Percentiles rank a stretch among this genome's conserved stretches.
These are phyloP conservation scores for Ustilago nuda DNA, from an alignment of 1,284 basidiomycete genomes.

Conservation along the genomic window DNA sequence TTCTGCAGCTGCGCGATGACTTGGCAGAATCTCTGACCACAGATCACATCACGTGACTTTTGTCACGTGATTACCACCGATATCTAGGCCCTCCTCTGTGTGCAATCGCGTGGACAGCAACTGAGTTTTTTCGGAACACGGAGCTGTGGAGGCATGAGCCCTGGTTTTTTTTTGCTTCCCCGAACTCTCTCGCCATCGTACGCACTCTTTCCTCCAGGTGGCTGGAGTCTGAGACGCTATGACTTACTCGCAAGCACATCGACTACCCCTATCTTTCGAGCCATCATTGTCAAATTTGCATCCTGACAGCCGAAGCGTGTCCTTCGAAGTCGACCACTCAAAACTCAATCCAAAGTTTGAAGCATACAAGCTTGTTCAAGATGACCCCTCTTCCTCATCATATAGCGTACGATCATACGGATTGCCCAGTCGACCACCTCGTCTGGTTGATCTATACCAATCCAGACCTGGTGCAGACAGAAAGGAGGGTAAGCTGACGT, in stretches of 20 bases:
- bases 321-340: conserved; percentile 25
- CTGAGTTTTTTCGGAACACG: conserved; percentile 1
- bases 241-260: conserved; percentile 40
- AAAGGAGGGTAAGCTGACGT: conserved; percentile 16
- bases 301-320: neutral
- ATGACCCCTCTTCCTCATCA: conserved; percentile 8
- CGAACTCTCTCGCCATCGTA: neutral
- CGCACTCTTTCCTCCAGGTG: neutral
- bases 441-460: conserved; percentile 32
- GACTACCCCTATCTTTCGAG: conserved; percentile 12
- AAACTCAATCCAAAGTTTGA: conserved; percentile 46
- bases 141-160: conserved; percentile 21
- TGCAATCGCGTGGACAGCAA: neutral
- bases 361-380: conserved; percentile 50
- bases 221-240: conserved; percentile 9
- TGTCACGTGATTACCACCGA: too few relatives aligned
- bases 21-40: too few relatives aligned
- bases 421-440: conserved; percentile 28
- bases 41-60: too few relatives aligned
- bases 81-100: neutral
- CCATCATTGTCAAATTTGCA: neutral
- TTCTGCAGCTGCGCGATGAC: too few relatives aligned
- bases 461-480: neutral
- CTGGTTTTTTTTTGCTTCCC: too few relatives aligned
- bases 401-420: conserved; percentile 10